phyloP scores from a whole-genome alignment of 257 asterid genomes.

The Nicotiana obtusifolia region DNA sequence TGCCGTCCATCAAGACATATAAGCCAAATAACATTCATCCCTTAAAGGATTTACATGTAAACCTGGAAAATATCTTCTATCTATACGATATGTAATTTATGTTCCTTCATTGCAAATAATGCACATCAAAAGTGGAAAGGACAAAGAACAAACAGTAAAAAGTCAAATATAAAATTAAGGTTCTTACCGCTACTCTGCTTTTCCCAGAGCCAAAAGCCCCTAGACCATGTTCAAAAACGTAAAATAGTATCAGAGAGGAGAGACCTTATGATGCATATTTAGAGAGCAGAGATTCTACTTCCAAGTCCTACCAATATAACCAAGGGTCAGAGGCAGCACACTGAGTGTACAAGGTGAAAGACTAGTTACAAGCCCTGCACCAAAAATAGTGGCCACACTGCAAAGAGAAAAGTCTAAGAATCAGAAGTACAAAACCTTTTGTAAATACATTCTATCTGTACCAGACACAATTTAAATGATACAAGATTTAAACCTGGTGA shows the following conservation, averaged over 20 bases:
- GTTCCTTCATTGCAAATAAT: not conserved
- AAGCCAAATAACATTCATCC: not conserved
- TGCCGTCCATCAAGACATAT: not conserved
- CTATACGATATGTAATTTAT: not conserved
- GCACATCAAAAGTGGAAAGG: not conserved
- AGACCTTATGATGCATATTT: constrained; percentile 7
- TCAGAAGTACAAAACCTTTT: constrained; percentile 5
- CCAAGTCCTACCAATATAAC: constrained; percentile 69
- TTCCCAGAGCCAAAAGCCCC: constrained; percentile 98
- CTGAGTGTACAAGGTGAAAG: constrained; percentile 97
- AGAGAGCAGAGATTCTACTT: constrained; percentile 8
- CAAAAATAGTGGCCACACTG: constrained; percentile 94
- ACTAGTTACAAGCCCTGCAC: constrained; percentile 97
- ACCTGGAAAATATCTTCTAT: not conserved
- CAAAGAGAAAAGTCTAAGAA: constrained; percentile 17
- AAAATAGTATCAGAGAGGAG: constrained; percentile 11
- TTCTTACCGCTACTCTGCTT: constrained; percentile 64
- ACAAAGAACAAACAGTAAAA: not conserved
- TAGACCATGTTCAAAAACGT: constrained; percentile 20
- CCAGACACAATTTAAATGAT: not conserved
- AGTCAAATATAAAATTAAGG: not conserved
- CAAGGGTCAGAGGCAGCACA: constrained; percentile 93
- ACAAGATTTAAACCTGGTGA: constrained; percentile 53
- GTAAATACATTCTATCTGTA: constrained; percentile 4
- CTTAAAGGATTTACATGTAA: not conserved